phyloP scores from a whole-genome alignment of 352 stramenopile genomes.

The Globisporangium megalacanthum region DNA sequence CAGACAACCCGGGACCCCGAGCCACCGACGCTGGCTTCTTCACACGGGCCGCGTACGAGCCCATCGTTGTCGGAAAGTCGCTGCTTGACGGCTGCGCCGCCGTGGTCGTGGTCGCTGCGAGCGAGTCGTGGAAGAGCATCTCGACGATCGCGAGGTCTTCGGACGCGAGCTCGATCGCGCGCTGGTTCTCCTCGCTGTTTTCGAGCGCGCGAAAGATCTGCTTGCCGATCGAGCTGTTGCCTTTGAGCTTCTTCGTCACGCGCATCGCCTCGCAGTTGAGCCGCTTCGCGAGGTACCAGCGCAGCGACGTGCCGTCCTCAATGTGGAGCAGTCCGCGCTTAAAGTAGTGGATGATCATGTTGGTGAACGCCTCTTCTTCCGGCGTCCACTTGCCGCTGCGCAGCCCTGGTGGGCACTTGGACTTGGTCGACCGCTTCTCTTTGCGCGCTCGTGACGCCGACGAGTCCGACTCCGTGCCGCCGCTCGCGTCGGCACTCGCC shows the following conservation, averaged over 20 bases:
- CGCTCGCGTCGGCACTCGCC: neutral
- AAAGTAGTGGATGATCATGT: slow-evolving; percentile 85
- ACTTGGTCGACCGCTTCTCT: slow-evolving; percentile 80
- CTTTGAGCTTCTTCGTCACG: slow-evolving; percentile 88
- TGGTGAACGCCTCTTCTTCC: slow-evolving; percentile 79
- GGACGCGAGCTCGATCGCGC: slow-evolving; percentile 43
- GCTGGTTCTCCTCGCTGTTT: slow-evolving; percentile 46
- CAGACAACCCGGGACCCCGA: too few relatives aligned
- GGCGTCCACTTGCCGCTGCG: slow-evolving; percentile 83
- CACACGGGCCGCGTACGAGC: neutral
- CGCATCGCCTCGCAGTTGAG: slow-evolving; percentile 87
- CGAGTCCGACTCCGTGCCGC: slow-evolving; percentile 10
- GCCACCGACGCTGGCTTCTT: slow-evolving; percentile 13
- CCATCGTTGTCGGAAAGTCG: slow-evolving; percentile 1
- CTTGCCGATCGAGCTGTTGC: slow-evolving; percentile 85
- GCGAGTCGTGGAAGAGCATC: slow-evolving; percentile 65
- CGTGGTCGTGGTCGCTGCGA: slow-evolving; percentile 32
- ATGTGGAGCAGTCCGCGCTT: slow-evolving; percentile 73
- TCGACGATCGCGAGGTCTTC: slow-evolving; percentile 60
- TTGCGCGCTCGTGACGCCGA: slow-evolving; percentile 6
- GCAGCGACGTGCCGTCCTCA: slow-evolving; percentile 78
- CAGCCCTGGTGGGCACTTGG: slow-evolving; percentile 74
- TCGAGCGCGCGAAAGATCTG: slow-evolving; percentile 83
- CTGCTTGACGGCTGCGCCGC: neutral
- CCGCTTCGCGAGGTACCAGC: slow-evolving; percentile 80